phyloP scores from a whole-genome alignment of 202 grass and related monocot genomes.

The Zizania palustris region DNA sequence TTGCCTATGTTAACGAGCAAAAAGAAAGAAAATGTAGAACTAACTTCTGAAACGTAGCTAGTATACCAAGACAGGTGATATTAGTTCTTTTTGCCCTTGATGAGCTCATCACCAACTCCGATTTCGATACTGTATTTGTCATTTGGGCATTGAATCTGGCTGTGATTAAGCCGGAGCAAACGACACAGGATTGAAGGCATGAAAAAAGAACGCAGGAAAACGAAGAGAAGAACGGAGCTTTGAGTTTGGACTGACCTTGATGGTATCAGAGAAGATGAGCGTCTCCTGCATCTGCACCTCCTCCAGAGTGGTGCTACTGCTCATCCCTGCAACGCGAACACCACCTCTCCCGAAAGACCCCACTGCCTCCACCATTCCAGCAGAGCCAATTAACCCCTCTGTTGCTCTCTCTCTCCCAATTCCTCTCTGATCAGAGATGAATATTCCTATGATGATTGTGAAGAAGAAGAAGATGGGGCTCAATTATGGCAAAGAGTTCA shows the following conservation, averaged over 20 bases:
- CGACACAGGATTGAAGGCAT: background rate
- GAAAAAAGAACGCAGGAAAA: background rate
- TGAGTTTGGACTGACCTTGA: constrained; percentile 53
- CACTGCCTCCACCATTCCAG: constrained; percentile 43
- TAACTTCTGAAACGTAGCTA: background rate
- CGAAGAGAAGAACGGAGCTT: background rate
- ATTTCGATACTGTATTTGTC: background rate
- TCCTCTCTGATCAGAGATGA: constrained; percentile 6
- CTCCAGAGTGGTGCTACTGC: constrained; percentile 54
- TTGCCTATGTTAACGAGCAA: background rate
- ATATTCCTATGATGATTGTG: background rate
- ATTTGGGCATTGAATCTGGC: background rate
- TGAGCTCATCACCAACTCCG: background rate
- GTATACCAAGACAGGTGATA: background rate
- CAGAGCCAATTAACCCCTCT: background rate
- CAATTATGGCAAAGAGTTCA: constrained; percentile 19
- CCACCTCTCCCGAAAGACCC: constrained; percentile 34
- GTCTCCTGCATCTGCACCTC: constrained; percentile 66
- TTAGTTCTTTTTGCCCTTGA: background rate
- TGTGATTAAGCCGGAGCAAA: background rate
- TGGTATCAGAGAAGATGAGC: constrained; percentile 75
- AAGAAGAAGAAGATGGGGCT: background rate
- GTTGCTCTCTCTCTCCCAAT: background rate
- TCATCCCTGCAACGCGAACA: constrained; percentile 17
- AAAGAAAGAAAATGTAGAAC: background rate